phyloP scores from a whole-genome alignment of 768 basidiomycete genomes.

The Lactarius quietus region DNA sequence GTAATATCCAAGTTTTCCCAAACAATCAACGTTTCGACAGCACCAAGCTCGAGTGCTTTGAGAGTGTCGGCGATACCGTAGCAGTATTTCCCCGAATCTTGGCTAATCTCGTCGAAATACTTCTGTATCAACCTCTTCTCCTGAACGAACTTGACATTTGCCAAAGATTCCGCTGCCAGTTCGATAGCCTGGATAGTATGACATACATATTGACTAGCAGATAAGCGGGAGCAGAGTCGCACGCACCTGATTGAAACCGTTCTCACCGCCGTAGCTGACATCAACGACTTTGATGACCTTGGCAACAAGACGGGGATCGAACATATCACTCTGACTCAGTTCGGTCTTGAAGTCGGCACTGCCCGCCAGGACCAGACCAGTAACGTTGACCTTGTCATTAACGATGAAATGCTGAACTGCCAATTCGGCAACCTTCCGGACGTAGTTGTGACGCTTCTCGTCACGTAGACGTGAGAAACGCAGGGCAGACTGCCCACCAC shows the following conservation, averaged over 20 bases:
- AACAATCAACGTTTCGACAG: slow-evolving; percentile 95
- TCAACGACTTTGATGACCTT: slow-evolving; percentile 99
- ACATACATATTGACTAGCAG: background rate
- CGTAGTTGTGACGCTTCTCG: slow-evolving; percentile 99
- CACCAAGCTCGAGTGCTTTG: slow-evolving; percentile 92
- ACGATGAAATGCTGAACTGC: slow-evolving; percentile 99
- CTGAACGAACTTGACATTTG: slow-evolving; percentile 99
- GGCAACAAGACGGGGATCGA: slow-evolving; percentile 80
- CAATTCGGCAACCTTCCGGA: slow-evolving; percentile 95
- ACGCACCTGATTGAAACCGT: slow-evolving; percentile 96
- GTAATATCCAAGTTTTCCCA: slow-evolving; percentile 97
- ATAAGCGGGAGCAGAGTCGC: background rate
- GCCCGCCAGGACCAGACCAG: slow-evolving; percentile 93
- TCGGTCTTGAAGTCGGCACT: slow-evolving; percentile 99
- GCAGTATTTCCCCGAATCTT: slow-evolving; percentile 94
- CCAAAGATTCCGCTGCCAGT: slow-evolving; percentile 89
- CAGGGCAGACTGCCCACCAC: slow-evolving; percentile 98
- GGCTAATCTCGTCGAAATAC: slow-evolving; percentile 99
- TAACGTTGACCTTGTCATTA: slow-evolving; percentile 97
- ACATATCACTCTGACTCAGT: slow-evolving; percentile 93
- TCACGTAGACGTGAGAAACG: slow-evolving; percentile 99
- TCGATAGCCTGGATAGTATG: slow-evolving; percentile 74
- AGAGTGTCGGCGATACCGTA: slow-evolving; percentile 97
- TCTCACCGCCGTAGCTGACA: slow-evolving; percentile 97
- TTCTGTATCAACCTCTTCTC: slow-evolving; percentile 97